Base-by-base conservation (phyloP, 2,329 filamentous ascomycete genomes). In the Aureobasidium subglaciale region DNA sequence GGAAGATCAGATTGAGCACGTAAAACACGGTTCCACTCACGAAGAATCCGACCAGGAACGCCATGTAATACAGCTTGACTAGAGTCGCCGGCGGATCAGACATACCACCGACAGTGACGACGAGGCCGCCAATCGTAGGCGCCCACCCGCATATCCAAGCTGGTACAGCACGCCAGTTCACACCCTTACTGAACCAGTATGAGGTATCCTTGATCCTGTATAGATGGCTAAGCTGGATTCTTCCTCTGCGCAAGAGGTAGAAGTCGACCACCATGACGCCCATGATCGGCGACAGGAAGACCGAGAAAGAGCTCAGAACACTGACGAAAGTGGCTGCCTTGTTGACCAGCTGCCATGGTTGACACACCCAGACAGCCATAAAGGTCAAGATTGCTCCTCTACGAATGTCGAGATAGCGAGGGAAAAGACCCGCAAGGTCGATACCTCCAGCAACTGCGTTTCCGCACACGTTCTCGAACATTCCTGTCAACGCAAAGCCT, bases 41-140 rank as follows among this genome's bases (percentile, higher is more conserved):
- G 18, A 55, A 48, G 16, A 62, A 37, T 56, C 74, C 75, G 15
- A 75, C 66, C 11, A 77, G 67, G 57, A 77, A 78, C 0, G 75
- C 73, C 65, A 74, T 72, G 56, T 73, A 76, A 59, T 77, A 77
- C 16, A 78, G 59, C 60, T 78, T 65, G n/a, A 70, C 70, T 32
- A 76, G 58, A 3, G 63, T 65, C 27, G 64, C 64, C 3, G 73
- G 67, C 4, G 72, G 70, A 53, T 63, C 56, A 32, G 61, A 29
- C 60, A 68, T 66, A 40, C 66, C 62, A 18, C 66, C 57, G 8
- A 70, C 67, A 5, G 66, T 71, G 50, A 71, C 63, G 18, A 75
- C 48, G 27, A 75, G 61, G 7, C 73, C 71, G 8, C 74, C 68
- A 42, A 78, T 68, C 0, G 71, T 75, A 2, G 72, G 73, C 13